phyloP scores from a whole-genome alignment of 2,329 filamentous ascomycete genomes.

The Epichloe sp. region DNA sequence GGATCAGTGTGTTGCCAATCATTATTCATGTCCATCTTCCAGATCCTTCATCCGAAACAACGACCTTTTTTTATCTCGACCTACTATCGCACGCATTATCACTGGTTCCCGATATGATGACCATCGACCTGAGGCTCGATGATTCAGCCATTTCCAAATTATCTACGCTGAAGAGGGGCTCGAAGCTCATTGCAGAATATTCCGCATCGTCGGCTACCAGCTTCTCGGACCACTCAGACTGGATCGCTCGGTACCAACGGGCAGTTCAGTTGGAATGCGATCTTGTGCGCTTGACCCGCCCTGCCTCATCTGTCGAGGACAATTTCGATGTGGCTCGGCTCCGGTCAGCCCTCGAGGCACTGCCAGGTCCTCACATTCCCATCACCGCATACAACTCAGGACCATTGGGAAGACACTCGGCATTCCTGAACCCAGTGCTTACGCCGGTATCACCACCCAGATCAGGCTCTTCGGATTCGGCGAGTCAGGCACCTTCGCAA shows the following conservation, averaged over 20 bases:
- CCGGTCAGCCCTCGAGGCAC: conserved; percentile 32
- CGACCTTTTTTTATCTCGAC: conserved; percentile 34
- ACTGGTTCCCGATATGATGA: conserved; percentile 49
- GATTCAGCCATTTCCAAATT: conserved; percentile 37
- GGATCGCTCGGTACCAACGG: conserved; percentile 43
- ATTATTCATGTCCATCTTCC: conserved; percentile 36
- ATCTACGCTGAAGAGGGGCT: conserved; percentile 36
- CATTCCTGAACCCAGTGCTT: conserved; percentile 52
- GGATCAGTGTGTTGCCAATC: conserved; percentile 48
- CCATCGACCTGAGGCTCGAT: conserved; percentile 46
- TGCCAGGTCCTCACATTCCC: conserved; percentile 31
- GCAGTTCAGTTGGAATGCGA: conserved; percentile 47
- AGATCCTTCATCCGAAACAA: conserved; percentile 11
- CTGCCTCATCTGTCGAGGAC: conserved; percentile 43
- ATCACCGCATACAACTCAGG: conserved; percentile 55
- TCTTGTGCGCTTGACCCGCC: conserved; percentile 46
- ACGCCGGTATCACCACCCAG: conserved; percentile 44
- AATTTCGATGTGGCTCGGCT: conserved; percentile 48
- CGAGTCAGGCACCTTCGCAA: conserved; percentile 10
- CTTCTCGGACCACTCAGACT: conserved; percentile 42
- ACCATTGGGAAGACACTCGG: conserved; percentile 46
- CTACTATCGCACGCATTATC: conserved; percentile 47
- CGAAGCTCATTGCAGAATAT: conserved; percentile 49
- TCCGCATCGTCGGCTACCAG: conserved; percentile 26
- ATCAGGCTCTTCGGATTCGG: conserved; percentile 7